Base-by-base conservation (phyloP, 2,329 filamentous ascomycete genomes). In the Meredithiella fracta region DNA sequence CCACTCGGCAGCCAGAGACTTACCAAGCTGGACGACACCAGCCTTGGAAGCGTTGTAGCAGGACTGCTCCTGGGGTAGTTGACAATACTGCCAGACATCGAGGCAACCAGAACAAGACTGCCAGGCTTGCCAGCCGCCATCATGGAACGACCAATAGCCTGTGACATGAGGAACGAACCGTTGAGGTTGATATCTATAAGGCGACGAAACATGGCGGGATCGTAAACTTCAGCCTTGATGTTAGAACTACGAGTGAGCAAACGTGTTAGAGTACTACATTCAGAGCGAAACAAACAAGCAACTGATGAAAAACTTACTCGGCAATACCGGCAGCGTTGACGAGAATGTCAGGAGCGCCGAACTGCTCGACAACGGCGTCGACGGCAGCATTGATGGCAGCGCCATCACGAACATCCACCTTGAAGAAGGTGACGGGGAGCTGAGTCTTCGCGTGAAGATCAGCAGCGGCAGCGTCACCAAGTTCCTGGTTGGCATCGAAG, bases 11-110 rank as follows among this genome's bases (percentile, higher is more conserved):
- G 85, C 86, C 23, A 92, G 78, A 2, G 84, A 88, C 73, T 86
- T 87, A 69, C 80, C 83, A 54, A 90, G 77, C 70, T 86, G 82
- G 61, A 87, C 78, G 38, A 89, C 83, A 63, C 81, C 85, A 15
- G 86, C 84, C 77, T 90, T 90, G 69, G 83, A 86, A 29, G 85
- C 84, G 65, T 90, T 90, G 78, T 91, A 91, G 69, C 82, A 86
- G 50, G 75, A 80, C 71, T 90, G 85, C 72, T 88, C 83, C 70
- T 90, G 85, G 85, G 86, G 73, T 82, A 89, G 78, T 91, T 91
- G 75, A 89, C 86, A 61, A 91, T 80, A 70, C 80, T 79, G 61
- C 85, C 86, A 52, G 83, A 87, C 85, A 91, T 89, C 64, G 82
- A 86, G 31, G 83, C 84, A 54, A 89, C 79, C 60, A 88, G 78